Evolutionary conservation across 495 filamentous ascomycete species (phyloP).

Genomic region (Xanthoparmelia taractica): DNA sequence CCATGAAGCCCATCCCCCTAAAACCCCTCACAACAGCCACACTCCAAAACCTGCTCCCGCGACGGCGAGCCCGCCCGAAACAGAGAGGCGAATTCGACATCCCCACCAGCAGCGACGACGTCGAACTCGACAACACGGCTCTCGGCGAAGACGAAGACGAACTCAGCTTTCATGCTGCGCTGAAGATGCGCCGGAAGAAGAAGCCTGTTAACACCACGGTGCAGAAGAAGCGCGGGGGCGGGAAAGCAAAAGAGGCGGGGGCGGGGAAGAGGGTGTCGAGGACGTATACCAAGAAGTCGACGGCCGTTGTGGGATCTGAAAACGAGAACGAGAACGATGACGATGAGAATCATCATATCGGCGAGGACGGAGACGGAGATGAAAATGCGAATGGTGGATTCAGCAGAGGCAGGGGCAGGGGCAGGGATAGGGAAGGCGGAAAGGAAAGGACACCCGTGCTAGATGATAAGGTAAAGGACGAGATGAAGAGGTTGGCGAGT

Average conservation of each 20-base stretch:
- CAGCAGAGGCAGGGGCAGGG: conserved; percentile 1
- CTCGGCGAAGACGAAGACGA: conserved; percentile 27
- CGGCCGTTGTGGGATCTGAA: conserved; percentile 8
- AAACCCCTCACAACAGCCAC: conserved; percentile 27
- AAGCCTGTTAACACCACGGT: not conserved
- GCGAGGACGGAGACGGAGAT: not conserved
- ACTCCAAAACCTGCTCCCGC: conserved; percentile 28
- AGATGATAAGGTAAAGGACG: conserved; percentile 17
- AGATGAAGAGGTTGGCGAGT: conserved; percentile 24
- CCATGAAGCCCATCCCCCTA: not conserved
- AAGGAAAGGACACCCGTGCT: not conserved
- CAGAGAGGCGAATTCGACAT: conserved; percentile 20
- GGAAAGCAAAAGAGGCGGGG: conserved; percentile 11
- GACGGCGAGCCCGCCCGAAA: conserved; percentile 18
- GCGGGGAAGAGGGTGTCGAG: conserved; percentile 11
- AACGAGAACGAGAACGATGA: conserved; percentile 9
- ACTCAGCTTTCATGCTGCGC: conserved; percentile 17
- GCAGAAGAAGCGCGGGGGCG: not conserved
- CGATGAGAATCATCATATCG: not conserved
- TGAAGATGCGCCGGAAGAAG: conserved; percentile 18
- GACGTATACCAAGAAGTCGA: conserved; percentile 22
- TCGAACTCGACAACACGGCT: conserved; percentile 18
- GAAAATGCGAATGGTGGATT: not conserved
- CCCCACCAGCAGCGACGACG: conserved; percentile 25
- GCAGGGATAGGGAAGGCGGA: too few relatives aligned